Evolutionary conservation across 805 yeast species (phyloP).

Genomic region (Sugiyamaella lignohabitans): DNA sequence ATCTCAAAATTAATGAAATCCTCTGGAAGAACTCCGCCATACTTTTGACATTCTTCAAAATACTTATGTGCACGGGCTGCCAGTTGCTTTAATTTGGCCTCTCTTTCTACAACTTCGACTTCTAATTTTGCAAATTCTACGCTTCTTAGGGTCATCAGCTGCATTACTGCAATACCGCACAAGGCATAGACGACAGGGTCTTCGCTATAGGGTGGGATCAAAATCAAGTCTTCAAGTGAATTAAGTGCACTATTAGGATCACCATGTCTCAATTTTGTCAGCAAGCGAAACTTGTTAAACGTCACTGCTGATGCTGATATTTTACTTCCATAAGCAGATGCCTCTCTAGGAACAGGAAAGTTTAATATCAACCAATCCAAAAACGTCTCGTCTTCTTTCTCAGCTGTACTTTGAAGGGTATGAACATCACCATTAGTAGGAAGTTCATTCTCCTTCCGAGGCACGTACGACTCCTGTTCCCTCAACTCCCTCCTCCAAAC

Average conservation of each 20-base stretch:
- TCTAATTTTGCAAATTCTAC: background rate
- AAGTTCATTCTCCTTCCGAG: background rate
- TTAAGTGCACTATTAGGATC: constrained; percentile 18
- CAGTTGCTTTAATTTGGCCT: background rate
- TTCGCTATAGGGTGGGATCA: constrained; percentile 19
- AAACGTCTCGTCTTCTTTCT: constrained; percentile 19
- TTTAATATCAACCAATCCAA: constrained; percentile 22
- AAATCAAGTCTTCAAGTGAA: constrained; percentile 17
- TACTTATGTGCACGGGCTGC: constrained; percentile 11
- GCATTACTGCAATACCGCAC: constrained; percentile 22
- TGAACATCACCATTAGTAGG: constrained; percentile 11
- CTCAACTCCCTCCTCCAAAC: constrained; percentile 15
- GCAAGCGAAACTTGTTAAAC: constrained; percentile 11
- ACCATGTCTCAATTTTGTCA: constrained; percentile 15
- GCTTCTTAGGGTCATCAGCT: constrained; percentile 11
- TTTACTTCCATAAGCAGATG: background rate
- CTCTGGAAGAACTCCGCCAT: constrained; percentile 20
- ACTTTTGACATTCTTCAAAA: constrained; percentile 15
- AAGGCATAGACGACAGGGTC: constrained; percentile 17
- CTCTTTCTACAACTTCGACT: background rate
- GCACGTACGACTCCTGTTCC: background rate
- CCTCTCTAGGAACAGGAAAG: constrained; percentile 10
- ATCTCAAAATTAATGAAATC: constrained; percentile 18
- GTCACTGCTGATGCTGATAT: background rate
- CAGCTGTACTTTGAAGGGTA: constrained; percentile 4